Percentiles rank a stretch among this genome's conserved stretches.
Evolutionary conservation across 306 rosid genomes (phyloP).

Genomic region (Medicago ruthenica): DNA sequence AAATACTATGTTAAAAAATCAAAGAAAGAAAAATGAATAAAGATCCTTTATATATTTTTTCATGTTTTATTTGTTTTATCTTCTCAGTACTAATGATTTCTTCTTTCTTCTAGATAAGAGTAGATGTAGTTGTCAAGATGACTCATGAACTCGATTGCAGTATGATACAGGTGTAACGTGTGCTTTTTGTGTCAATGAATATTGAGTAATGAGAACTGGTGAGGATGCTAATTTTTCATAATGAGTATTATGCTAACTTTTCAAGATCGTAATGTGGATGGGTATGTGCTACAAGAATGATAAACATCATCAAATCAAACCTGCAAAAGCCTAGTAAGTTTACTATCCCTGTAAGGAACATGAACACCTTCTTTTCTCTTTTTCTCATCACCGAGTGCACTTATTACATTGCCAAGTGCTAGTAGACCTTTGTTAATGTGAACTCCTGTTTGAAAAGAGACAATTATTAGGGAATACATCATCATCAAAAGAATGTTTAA

Average conservation of each 20-base stretch:
- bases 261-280: conserved; percentile 10
- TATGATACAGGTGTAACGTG: conserved; percentile 28
- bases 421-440: conserved; percentile 95
- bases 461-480: conserved; percentile 30
- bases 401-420: conserved; percentile 96
- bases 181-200: conserved; percentile 12
- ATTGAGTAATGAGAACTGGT: conserved; percentile 9
- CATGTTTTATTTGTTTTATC: not conserved
- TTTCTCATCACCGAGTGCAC: conserved; percentile 99
- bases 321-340: conserved; percentile 97
- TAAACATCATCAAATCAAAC: conserved; percentile 48
- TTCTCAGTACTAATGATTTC: not conserved
- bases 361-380: conserved; percentile 93
- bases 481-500: conserved; percentile 19
- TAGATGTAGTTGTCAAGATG: conserved; percentile 9
- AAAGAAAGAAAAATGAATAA: conserved; percentile 15
- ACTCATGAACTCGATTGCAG: conserved; percentile 12
- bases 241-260: conserved; percentile 3
- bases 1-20: not conserved
- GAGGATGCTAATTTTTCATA: conserved; percentile 5
- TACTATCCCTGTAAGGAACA: conserved; percentile 96
- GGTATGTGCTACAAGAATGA: conserved; percentile 1
- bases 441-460: conserved; percentile 68
- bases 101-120: not conserved
- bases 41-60: conserved; percentile 7